phyloP scores from a whole-genome alignment of 148 eudicot species.

The Mesembryanthemum crystallinum region DNA sequence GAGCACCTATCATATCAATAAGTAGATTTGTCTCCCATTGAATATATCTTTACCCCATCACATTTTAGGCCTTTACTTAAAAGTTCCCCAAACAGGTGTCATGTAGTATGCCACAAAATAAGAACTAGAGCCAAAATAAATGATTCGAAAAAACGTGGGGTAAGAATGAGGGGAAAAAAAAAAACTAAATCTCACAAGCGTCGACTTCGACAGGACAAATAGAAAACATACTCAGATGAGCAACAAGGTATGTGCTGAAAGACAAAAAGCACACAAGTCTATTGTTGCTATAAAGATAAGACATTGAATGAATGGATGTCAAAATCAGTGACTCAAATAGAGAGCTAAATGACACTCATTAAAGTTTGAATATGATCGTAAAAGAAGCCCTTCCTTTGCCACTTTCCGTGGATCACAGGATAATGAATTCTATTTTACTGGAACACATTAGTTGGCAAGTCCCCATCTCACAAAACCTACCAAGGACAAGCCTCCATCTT shows the following conservation, averaged over 20 bases:
- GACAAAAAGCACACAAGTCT: background rate
- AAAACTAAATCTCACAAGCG: background rate
- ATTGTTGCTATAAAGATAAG: background rate
- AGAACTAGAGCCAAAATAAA: background rate
- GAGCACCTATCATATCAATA: background rate
- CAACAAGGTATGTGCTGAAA: background rate
- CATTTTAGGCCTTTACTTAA: background rate
- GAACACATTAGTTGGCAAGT: slow-evolving; percentile 20
- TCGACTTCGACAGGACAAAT: background rate
- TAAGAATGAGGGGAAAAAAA: background rate
- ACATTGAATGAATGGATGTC: background rate
- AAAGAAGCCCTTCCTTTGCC: background rate
- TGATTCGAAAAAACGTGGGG: background rate
- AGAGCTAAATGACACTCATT: background rate
- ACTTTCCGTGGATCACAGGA: slow-evolving; percentile 11
- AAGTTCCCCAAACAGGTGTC: background rate
- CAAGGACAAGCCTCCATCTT: background rate
- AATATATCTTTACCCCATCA: background rate
- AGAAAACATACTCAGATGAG: background rate
- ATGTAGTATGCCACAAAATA: background rate
- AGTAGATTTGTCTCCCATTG: background rate
- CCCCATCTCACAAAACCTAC: slow-evolving; percentile 24
- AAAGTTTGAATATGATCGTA: background rate
- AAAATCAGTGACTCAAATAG: background rate
- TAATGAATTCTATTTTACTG: background rate